Evolutionary conservation across 1,284 basidiomycete species (phyloP).

Genomic region (Cutaneotrichosporon sp.): DNA sequence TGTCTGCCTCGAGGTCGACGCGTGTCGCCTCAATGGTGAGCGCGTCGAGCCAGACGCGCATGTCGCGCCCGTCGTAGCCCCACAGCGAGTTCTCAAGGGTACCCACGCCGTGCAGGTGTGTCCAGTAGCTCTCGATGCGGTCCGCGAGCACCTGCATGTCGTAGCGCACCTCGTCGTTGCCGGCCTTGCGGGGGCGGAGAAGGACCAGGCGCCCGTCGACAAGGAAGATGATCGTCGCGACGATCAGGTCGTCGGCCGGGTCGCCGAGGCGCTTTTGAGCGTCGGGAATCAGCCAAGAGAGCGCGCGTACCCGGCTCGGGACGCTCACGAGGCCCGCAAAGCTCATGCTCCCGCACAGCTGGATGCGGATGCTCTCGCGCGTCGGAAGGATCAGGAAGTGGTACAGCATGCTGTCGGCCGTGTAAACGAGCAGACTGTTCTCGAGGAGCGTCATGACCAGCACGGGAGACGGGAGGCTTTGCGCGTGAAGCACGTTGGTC

Average conservation of each 20-base stretch:
- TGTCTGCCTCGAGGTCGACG: slow-evolving; percentile 56
- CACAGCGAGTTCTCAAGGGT: slow-evolving; percentile 95
- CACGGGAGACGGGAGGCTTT: slow-evolving; percentile 74
- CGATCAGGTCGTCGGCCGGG: slow-evolving; percentile 86
- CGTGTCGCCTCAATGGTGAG: slow-evolving; percentile 73
- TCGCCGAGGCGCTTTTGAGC: slow-evolving; percentile 96
- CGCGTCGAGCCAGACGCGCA: slow-evolving; percentile 94
- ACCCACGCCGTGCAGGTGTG: slow-evolving; percentile 87
- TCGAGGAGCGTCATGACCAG: slow-evolving; percentile 89
- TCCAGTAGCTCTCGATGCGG: slow-evolving; percentile 97
- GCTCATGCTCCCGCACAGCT: slow-evolving; percentile 90
- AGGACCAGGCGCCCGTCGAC: slow-evolving; percentile 91
- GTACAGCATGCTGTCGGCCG: slow-evolving; percentile 89
- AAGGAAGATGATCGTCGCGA: slow-evolving; percentile 94
- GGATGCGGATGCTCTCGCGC: slow-evolving; percentile 75
- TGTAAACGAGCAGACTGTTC: slow-evolving; percentile 95
- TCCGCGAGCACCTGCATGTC: slow-evolving; percentile 97
- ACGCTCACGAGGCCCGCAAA: slow-evolving; percentile 88
- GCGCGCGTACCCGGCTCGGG: slow-evolving; percentile 79
- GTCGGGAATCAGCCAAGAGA: slow-evolving; percentile 96
- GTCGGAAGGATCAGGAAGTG: slow-evolving; percentile 93
- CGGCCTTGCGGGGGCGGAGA: slow-evolving; percentile 79
- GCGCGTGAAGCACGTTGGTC: slow-evolving; percentile 79
- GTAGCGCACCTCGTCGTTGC: slow-evolving; percentile 81
- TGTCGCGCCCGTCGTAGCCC: slow-evolving; percentile 89